phyloP scores from a whole-genome alignment of 768 basidiomycete genomes.

The Amanita fuliginea region DNA sequence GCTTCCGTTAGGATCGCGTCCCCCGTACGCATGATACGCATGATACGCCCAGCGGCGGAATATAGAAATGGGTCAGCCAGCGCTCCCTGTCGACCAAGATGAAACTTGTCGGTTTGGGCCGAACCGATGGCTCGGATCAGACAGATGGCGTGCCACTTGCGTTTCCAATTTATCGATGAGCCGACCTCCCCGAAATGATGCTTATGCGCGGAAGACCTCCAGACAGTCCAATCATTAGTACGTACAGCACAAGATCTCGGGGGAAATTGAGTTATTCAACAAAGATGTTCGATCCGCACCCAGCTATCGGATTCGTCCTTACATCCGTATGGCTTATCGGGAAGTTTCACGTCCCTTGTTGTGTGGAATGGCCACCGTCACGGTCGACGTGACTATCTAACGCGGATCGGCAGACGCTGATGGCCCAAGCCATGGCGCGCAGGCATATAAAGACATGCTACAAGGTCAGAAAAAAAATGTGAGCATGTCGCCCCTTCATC shows the following conservation, averaged over 20 bases:
- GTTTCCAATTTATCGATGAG: neutral
- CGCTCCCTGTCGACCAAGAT: conserved; percentile 8
- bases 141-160: conserved; percentile 1
- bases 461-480: conserved; percentile 12
- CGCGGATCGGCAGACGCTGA: neutral
- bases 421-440: conserved; percentile 1
- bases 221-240: conserved; percentile 3
- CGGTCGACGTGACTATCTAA: neutral
- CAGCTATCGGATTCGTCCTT: neutral
- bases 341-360: neutral
- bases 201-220: neutral
- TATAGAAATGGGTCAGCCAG: neutral
- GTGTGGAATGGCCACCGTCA: neutral
- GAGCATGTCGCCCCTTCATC: conserved; percentile 16
- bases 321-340: conserved; percentile 7
- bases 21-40: neutral
- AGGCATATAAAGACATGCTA: conserved; percentile 26
- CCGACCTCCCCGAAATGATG: neutral
- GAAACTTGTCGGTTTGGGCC: conserved; percentile 1
- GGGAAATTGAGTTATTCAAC: neutral
- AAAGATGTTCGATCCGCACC: neutral
- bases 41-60: neutral
- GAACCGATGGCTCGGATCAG: conserved; percentile 3
- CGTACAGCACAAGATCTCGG: conserved; percentile 3
- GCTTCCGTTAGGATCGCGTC: conserved; percentile 16